phyloP scores from a whole-genome alignment of 2,329 filamentous ascomycete genomes.

The Verticillium nubilum region DNA sequence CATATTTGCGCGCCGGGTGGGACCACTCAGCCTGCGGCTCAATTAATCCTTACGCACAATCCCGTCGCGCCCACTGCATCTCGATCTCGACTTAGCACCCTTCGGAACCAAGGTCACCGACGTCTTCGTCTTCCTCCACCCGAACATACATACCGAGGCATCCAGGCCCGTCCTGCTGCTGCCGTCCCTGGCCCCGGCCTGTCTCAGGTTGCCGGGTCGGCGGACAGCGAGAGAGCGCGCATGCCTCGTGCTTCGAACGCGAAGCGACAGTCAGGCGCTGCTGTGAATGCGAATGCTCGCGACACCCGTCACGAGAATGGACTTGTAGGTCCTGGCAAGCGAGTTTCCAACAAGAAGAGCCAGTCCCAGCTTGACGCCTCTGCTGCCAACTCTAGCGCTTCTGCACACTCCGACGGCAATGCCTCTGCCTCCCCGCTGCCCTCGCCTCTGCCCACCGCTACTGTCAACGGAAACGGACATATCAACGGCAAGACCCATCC shows the following conservation, averaged over 20 bases:
- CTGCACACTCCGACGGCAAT: constrained; percentile 19
- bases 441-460: constrained; percentile 19
- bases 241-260: constrained; percentile 56
- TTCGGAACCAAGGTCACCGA: neutral
- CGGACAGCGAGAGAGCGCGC: constrained; percentile 34
- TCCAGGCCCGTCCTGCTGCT: constrained; percentile 2
- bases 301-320: constrained; percentile 83
- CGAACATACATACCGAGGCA: neutral
- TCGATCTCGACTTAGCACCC: constrained; percentile 4
- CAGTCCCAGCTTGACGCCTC: constrained; percentile 33
- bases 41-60: neutral
- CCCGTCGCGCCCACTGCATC: neutral
- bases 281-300: constrained; percentile 54
- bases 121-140: constrained; percentile 3
- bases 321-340: constrained; percentile 56
- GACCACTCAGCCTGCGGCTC: neutral
- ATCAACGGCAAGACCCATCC: constrained; percentile 8
- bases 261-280: constrained; percentile 59
- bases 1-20: neutral
- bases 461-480: neutral
- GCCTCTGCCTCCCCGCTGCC: constrained; percentile 14
- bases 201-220: constrained; percentile 26
- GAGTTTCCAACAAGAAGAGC: constrained; percentile 36
- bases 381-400: constrained; percentile 9
- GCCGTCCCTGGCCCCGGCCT: constrained; percentile 30